Evolutionary conservation across 1,139 yeast genomes (phyloP).

Genomic region (Debaryomycetaceae sp.): DNA sequence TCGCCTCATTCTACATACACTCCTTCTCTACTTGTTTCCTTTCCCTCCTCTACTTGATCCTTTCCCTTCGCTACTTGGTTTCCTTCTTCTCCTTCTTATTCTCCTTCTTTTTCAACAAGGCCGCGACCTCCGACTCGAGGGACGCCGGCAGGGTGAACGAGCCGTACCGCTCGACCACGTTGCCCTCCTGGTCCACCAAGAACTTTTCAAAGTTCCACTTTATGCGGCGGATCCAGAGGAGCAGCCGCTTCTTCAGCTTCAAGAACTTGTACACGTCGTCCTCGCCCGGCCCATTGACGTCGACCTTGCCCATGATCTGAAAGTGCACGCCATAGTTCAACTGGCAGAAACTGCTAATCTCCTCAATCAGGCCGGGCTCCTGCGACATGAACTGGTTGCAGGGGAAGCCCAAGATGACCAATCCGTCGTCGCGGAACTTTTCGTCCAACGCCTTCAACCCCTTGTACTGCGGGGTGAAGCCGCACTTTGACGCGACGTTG

Average conservation of each 20-base stretch:
- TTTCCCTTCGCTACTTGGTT: not conserved
- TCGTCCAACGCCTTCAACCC: conserved; percentile 78
- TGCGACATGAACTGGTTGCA: conserved; percentile 55
- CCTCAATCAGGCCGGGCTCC: conserved; percentile 34
- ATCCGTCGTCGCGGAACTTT: conserved; percentile 64
- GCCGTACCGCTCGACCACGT: conserved; percentile 34
- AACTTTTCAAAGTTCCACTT: conserved; percentile 45
- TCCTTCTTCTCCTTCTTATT: no score
- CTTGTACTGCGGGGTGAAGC: conserved; percentile 70
- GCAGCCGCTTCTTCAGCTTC: conserved; percentile 41
- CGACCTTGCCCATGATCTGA: conserved; percentile 79
- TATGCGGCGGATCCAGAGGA: conserved; percentile 34
- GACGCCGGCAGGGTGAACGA: conserved; percentile 31
- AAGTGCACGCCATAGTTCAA: conserved; percentile 52
- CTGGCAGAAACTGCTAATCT: conserved; percentile 29
- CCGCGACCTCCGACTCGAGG: conserved; percentile 26
- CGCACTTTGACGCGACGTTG: conserved; percentile 89
- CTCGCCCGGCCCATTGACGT: conserved; percentile 76
- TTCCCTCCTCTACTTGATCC: not conserved
- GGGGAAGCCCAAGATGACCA: conserved; percentile 85
- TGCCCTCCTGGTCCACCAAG: conserved; percentile 33
- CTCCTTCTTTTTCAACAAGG: conserved; percentile 17
- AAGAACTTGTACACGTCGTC: conserved; percentile 75
- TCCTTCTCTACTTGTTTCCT: not conserved
- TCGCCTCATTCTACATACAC: not conserved